phyloP scores from a whole-genome alignment of 2,329 filamentous ascomycete species.

The Aspergillus thermomutatus region DNA sequence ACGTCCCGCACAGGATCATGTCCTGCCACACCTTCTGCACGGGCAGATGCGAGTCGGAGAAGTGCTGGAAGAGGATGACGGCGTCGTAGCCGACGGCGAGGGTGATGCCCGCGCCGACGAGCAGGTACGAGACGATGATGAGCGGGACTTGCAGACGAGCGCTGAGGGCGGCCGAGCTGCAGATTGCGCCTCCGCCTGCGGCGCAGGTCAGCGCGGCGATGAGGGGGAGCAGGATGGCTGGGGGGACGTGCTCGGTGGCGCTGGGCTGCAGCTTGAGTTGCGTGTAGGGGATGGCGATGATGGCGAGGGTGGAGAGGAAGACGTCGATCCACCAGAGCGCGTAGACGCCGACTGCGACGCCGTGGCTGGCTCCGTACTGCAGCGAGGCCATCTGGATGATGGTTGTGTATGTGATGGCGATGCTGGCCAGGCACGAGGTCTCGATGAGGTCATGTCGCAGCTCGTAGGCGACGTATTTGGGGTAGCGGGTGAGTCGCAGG shows the following conservation, averaged over 20 bases:
- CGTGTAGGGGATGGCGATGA: slow-evolving; percentile 34
- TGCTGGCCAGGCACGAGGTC: slow-evolving; percentile 37
- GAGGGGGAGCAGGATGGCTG: slow-evolving; percentile 37
- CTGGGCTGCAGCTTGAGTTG: slow-evolving; percentile 36
- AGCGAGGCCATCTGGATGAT: slow-evolving; percentile 50
- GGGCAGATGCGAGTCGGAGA: slow-evolving; percentile 20
- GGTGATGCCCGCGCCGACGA: slow-evolving; percentile 34
- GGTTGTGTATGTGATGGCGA: slow-evolving; percentile 35
- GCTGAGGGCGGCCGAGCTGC: slow-evolving; percentile 23
- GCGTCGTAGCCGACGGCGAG: slow-evolving; percentile 31
- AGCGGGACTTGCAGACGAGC: slow-evolving; percentile 34
- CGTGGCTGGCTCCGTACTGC: slow-evolving; percentile 21
- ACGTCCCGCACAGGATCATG: slow-evolving; percentile 42
- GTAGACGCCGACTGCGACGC: slow-evolving; percentile 27
- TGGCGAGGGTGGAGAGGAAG: slow-evolving; percentile 29
- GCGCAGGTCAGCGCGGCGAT: slow-evolving; percentile 41
- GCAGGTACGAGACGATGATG: slow-evolving; percentile 41
- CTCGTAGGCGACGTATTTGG: slow-evolving; percentile 25
- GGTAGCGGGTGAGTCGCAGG: slow-evolving; percentile 31
- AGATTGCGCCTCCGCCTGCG: slow-evolving; percentile 37
- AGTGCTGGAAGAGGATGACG: slow-evolving; percentile 33
- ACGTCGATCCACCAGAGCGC: slow-evolving; percentile 43
- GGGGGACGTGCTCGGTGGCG: slow-evolving; percentile 31
- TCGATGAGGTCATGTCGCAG: slow-evolving; percentile 33
- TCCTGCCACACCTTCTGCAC: slow-evolving; percentile 31